Evolutionary conservation across 2,329 filamentous ascomycete species (phyloP).

Genomic region (Fulvia fulva): DNA sequence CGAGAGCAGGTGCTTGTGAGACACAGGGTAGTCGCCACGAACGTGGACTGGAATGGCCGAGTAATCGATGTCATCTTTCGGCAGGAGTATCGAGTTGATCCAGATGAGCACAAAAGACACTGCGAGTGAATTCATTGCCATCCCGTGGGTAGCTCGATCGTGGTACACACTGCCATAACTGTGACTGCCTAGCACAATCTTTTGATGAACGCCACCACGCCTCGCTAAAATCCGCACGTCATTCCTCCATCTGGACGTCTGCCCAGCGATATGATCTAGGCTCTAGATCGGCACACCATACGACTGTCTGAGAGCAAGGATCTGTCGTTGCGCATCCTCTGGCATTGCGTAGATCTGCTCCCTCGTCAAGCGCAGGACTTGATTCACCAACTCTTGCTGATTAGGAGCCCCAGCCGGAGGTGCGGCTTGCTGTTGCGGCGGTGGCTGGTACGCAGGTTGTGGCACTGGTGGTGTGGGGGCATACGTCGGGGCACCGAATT

Average conservation of each 20-base stretch:
- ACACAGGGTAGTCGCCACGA: too few species aligned
- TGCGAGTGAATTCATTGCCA: too few species aligned
- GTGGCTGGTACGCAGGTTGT: conserved; percentile 34
- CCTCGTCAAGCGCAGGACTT: conserved; percentile 76
- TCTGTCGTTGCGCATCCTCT: conserved; percentile 70
- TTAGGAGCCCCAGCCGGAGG: conserved; percentile 46
- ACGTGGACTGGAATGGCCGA: too few species aligned
- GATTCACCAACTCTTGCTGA: conserved; percentile 70
- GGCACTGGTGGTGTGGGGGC: conserved; percentile 43
- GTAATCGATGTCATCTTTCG: too few species aligned
- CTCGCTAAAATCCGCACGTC: neutral
- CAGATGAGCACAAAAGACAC: neutral
- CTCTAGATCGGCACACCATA: conserved; percentile 38
- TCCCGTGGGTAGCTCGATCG: too few species aligned
- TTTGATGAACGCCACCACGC: neutral
- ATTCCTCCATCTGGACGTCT: neutral
- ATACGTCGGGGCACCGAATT: conserved; percentile 23
- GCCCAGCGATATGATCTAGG: neutral
- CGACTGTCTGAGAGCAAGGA: conserved; percentile 69
- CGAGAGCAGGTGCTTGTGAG: too few species aligned
- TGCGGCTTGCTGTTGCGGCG: conserved; percentile 40
- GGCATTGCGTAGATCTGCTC: conserved; percentile 66
- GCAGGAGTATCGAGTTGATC: too few species aligned
- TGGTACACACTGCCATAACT: neutral
- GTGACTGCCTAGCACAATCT: neutral